Conservation (phyloP, 2,329 filamentous ascomycete genomes). For the Fonsecaea multimorphosa region DNA sequence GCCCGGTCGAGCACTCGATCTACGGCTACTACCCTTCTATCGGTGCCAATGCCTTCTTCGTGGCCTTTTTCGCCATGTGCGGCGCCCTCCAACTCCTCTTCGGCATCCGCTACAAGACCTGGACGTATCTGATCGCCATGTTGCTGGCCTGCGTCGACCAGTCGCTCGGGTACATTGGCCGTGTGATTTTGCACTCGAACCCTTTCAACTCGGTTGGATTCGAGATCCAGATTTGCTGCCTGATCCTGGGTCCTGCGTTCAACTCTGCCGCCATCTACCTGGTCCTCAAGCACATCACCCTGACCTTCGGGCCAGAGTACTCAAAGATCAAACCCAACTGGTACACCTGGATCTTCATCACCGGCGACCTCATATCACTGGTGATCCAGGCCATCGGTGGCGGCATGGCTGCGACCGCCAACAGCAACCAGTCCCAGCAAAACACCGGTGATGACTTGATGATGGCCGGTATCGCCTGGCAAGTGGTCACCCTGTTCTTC, state of each 20-base stretch:
- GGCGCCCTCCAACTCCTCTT: conserved; percentile 60
- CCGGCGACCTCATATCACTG: conserved; percentile 64
- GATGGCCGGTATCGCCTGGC: conserved; percentile 63
- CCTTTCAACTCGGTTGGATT: conserved; percentile 59
- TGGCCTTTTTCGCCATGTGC: conserved; percentile 57
- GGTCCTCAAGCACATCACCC: conserved; percentile 62
- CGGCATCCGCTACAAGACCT: conserved; percentile 56
- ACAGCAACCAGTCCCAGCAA: conserved; percentile 47
- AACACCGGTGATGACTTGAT: conserved; percentile 62
- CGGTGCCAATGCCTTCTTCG: conserved; percentile 59
- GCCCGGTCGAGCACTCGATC: conserved; percentile 54
- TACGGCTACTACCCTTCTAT: conserved; percentile 62
- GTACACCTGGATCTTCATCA: conserved; percentile 66
- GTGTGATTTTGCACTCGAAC: conserved; percentile 60
- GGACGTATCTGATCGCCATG: conserved; percentile 61
- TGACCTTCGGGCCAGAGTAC: conserved; percentile 59
- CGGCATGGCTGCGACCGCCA: conserved; percentile 59
- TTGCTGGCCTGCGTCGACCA: conserved; percentile 60
- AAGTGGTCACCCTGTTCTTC: conserved; percentile 58
- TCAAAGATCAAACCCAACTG: conserved; percentile 55
- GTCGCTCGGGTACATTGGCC: conserved; percentile 62
- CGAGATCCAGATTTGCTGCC: conserved; percentile 60
- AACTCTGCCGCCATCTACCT: conserved; percentile 63
- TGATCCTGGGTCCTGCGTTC: conserved; percentile 64
- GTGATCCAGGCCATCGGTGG: conserved; percentile 63